Percentiles rank a stretch among this genome's conserved stretches.
These are phyloP conservation scores for Apiotrichum porosum DNA, from an alignment of 1,284 basidiomycete species.

Conservation along the genomic window DNA sequence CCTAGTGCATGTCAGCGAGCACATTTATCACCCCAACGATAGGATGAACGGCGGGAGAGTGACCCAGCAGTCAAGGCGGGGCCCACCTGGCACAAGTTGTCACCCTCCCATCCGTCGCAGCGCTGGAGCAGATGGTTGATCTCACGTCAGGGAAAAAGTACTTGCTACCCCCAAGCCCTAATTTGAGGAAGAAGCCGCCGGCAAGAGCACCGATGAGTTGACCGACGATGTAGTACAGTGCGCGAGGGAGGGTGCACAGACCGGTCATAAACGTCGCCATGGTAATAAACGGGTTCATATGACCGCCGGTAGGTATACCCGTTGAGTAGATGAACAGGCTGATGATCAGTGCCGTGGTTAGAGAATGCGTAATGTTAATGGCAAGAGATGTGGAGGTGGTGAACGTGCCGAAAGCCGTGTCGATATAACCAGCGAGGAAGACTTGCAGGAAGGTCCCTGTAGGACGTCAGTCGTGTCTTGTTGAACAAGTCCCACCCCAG, in stretches of 20 bases:
- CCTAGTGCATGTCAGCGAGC: neutral
- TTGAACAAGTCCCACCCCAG: too few species aligned
- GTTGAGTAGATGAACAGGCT: slow-evolving; percentile 1
- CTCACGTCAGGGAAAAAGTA: neutral
- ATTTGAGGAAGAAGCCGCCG: slow-evolving; percentile 1
- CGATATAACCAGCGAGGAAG: neutral
- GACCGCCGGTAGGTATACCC: neutral
- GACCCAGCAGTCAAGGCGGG: too few species aligned
- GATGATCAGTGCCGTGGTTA: neutral
- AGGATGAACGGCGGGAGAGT: too few species aligned
- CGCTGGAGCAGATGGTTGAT: too few species aligned
- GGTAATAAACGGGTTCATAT: slow-evolving; percentile 7
- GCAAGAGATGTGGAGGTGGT: neutral
- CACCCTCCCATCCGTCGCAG: too few species aligned
- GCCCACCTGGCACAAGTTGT: too few species aligned
- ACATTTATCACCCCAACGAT: too few species aligned
- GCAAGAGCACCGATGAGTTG: neutral
- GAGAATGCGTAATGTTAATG: neutral
- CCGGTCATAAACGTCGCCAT: slow-evolving; percentile 1
- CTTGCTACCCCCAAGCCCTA: neutral
- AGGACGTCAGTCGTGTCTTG: too few species aligned
- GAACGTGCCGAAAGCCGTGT: neutral
- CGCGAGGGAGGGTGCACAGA: slow-evolving; percentile 4
- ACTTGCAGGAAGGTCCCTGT: neutral
- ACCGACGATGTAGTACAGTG: neutral